Base-by-base conservation (phyloP, 768 basidiomycete species). In the Sistotremastrum niveocremeum region DNA sequence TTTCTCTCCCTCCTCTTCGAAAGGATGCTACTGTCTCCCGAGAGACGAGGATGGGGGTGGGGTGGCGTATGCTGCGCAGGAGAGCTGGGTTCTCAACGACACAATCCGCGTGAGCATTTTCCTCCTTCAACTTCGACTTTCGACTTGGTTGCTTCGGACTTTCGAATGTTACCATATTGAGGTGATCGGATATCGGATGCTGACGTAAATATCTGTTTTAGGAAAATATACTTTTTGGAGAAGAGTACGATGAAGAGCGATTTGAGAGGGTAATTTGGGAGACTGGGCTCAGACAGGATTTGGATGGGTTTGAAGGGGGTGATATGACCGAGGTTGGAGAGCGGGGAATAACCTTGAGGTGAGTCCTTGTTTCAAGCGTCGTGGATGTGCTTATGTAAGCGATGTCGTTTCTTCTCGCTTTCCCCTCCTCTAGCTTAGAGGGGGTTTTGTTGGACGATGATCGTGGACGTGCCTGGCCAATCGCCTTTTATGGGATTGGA, bases 11-110 rank as follows among this genome's bases (percentile, higher is more conserved):
- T 63, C 64, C 5, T 57, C 62, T 6, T 64, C 72, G 1, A 69
- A 73, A 38, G 76, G 82, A 0, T 81, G 74, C 71, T 83, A 71
- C 59, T 76, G 74, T 50, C 71, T 89, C 5, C 85, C 86, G 20
- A 66, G 84, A 3, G 63, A 63, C 3, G 20, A 2, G 20, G 20
- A 20, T 20, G 20, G 20, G 20, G 69, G 69, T 1, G 84, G 86
- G 4, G 71, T 91, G 34, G 78, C 84, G 2, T 88, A 84, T 57
- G 81, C 81, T 5, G 80, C 81, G 3, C 87, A 93, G 58, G 84
- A 88, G 56, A 77, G 81, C 3, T 93, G 85, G 85, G 78, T 88
- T 2, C 74, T 80, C 58, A 88, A 86, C 51, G 82, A 81, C 48
- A 85, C 82, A 0, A 83, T 86, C 44, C 67, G 64, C 57, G 79